Evolutionary conservation across 192 early-diverging fungal genomes (phyloP).

Genomic region (Backusella sp.): DNA sequence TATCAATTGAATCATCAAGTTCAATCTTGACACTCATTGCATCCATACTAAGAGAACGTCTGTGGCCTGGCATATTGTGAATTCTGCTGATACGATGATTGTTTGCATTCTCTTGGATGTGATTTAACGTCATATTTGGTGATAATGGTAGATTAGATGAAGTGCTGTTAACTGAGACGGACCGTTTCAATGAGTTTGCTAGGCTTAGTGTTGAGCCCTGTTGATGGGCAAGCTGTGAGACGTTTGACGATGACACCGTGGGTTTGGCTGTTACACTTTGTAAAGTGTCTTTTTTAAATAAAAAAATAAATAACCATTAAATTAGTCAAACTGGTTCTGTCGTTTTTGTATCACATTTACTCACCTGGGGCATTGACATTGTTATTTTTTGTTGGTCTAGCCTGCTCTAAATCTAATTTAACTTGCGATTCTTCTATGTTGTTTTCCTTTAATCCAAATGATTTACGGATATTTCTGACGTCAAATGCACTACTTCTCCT

Average conservation of each 20-base stretch:
- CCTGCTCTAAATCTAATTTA: not conserved
- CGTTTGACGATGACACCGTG: not conserved
- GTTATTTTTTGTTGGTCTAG: not conserved
- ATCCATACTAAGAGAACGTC: not conserved
- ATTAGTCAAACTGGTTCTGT: not conserved
- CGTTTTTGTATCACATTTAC: not conserved
- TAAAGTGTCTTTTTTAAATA: not conserved
- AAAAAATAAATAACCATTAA: slow-evolving; percentile 2
- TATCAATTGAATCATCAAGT: not conserved
- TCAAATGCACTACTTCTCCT: slow-evolving; percentile 1
- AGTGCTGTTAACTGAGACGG: not conserved
- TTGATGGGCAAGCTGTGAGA: not conserved
- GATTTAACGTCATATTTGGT: not conserved
- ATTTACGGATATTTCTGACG: not conserved
- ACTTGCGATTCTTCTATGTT: not conserved
- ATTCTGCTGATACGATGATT: not conserved
- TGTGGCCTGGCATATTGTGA: not conserved
- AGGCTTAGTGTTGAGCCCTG: not conserved
- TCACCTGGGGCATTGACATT: not conserved
- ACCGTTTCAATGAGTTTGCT: slow-evolving; percentile 10
- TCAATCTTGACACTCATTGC: not conserved
- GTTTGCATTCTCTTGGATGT: not conserved
- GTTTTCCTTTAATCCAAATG: not conserved
- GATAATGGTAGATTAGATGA: not conserved
- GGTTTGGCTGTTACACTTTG: not conserved